Evolutionary conservation across 2,329 filamentous ascomycete genomes (phyloP), one percentile per base, ranked within the genome.

Genomic region (Thelonectria discophora): DNA sequence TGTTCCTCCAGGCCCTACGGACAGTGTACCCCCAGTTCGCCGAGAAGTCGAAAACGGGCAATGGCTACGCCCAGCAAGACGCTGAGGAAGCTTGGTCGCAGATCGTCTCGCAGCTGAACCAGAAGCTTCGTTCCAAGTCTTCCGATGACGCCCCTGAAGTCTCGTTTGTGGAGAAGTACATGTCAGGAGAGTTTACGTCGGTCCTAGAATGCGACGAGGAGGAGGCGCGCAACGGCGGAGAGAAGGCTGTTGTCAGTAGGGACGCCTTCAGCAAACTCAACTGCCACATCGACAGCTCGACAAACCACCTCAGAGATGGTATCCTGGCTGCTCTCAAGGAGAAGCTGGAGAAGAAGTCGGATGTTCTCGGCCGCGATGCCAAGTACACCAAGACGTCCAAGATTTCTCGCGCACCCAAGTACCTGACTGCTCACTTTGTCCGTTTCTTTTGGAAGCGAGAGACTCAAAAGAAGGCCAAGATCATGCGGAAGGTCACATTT

Each of bases 31-130:
- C 95, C 10, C 95, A 98, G 74, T 99, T 99, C 74, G 93, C 93
- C 11, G 93, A 99, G 79, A 90, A 88, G 72, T 88, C 93, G 57
- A 94, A 92, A 75, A 89, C 90, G 32, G 91, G 92, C 20, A 84
- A 90, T 60, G 93, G 92, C 7, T 98, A 90, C 74, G 94, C 95
- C n/a, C 95, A 99, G 78, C 95, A 99, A 79, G 95, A 99, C 80
- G 95, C 95, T 1, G 95, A 99, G 77, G 95, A 99, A 78, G 95
- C 94, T 48, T 99, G 94, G 93, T 95, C 94, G 18, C 94, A 98
- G 75, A 96, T 99, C 64, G 81, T 99, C 6, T 88, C 90, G 46
- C 91, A 94, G 73, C 80, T 99, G 39, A 88, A 90, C 64, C 86
- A 91, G 72, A 94, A 92, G 74, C 80, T 98, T 52, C 89, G 88